phyloP scores from a whole-genome alignment of 495 filamentous ascomycete genomes.

The Sphaerosporella brunnea region DNA sequence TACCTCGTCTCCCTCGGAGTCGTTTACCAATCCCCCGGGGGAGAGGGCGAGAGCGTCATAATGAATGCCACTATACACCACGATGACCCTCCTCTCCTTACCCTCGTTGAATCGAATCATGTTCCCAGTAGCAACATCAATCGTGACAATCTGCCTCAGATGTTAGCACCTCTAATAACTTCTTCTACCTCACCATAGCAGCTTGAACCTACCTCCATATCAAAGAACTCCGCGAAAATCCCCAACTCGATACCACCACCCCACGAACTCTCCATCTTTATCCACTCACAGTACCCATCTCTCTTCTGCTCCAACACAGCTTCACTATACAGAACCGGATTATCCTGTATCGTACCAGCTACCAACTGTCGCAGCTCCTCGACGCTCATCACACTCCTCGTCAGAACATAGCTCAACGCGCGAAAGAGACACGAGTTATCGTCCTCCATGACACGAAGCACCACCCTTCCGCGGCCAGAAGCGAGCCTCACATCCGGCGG shows the following conservation, averaged over 20 bases:
- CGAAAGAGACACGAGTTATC: conserved; percentile 94
- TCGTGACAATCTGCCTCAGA: conserved; percentile 19
- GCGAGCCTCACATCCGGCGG: conserved; percentile 53
- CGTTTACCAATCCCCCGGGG: conserved; percentile 42
- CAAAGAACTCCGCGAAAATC: conserved; percentile 71
- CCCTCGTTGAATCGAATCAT: conserved; percentile 72
- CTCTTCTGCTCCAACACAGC: conserved; percentile 61
- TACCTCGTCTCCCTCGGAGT: conserved; percentile 56
- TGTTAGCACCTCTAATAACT: no score
- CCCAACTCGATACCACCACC: conserved; percentile 81
- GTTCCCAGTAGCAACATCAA: conserved; percentile 41
- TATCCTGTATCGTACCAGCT: conserved; percentile 55
- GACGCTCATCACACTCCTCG: conserved; percentile 48
- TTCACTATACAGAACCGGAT: conserved; percentile 48
- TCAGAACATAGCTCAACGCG: conserved; percentile 60
- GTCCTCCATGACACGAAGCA: conserved; percentile 90
- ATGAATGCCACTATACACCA: conserved; percentile 88
- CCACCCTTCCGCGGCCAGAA: conserved; percentile 43
- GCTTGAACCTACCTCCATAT: conserved; percentile 60
- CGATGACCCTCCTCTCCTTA: conserved; percentile 47
- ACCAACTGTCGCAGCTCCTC: conserved; percentile 63
- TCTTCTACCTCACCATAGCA: no score
- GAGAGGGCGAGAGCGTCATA: conserved; percentile 80
- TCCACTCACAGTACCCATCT: conserved; percentile 68
- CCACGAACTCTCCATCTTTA: conserved; percentile 66